A percentile compares a stretch with the other conserved stretches of the same genome.
These are phyloP conservation scores for Synchytrium microbalum DNA, from an alignment of 371 early-diverging fungal species.

Conservation along the genomic window DNA sequence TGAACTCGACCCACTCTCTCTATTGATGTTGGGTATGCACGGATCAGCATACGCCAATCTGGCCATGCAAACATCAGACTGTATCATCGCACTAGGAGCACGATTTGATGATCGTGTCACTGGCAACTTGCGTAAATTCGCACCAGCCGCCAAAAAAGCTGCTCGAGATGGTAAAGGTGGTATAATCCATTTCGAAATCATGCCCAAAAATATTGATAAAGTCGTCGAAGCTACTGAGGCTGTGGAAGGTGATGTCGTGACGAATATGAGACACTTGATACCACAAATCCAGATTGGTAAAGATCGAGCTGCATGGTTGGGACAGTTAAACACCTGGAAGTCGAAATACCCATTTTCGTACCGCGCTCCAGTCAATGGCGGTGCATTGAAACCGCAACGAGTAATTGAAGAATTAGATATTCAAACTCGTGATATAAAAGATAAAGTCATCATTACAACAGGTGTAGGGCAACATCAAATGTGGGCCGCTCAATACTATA, in stretches of 20 bases:
- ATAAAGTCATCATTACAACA: conserved; percentile 88
- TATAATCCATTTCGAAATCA: conserved; percentile 95
- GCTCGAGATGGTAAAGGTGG: conserved; percentile 85
- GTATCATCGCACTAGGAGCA: conserved; percentile 92
- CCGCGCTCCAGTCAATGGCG: conserved; percentile 51
- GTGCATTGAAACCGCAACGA: conserved; percentile 81
- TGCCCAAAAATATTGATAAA: conserved; percentile 98
- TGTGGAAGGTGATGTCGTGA: conserved; percentile 89
- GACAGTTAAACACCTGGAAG: conserved; percentile 76
- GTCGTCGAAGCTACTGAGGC: conserved; percentile 80
- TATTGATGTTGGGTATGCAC: conserved; percentile 99
- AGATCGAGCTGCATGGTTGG: conserved; percentile 76
- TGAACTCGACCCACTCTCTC: conserved; percentile 75
- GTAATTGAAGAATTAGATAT: conserved; percentile 83
- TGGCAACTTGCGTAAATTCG: conserved; percentile 78
- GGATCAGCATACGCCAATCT: conserved; percentile 94
- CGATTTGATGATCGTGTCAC: conserved; percentile 98
- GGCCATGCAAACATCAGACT: conserved; percentile 92
- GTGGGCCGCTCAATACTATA: conserved; percentile 71
- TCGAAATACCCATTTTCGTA: conserved; percentile 73
- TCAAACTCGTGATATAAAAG: conserved; percentile 72
- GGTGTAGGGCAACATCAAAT: conserved; percentile 98
- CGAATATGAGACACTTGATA: conserved; percentile 68
- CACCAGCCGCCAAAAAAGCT: conserved; percentile 86
- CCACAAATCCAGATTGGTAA: conserved; percentile 47